These are phyloP conservation scores for Amanita rimosa DNA, from an alignment of 768 basidiomycete species.

Conservation along the genomic window DNA sequence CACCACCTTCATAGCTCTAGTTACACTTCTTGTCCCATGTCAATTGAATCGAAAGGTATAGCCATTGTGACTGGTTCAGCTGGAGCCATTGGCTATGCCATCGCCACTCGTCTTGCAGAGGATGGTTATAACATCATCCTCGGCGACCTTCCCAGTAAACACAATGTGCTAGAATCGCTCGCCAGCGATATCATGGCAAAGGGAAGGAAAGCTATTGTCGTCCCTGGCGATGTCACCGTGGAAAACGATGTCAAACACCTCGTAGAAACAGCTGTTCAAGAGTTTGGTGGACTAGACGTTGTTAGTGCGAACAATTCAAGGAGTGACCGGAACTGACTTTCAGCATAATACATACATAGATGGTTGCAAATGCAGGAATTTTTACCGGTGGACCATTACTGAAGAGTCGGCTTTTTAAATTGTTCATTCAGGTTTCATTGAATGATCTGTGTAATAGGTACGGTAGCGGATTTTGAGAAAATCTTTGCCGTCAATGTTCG, in stretches of 20 bases:
- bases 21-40: not conserved
- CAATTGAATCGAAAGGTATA: not conserved
- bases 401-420: constrained; percentile 12
- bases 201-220: constrained; percentile 12
- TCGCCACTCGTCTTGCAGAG: constrained; percentile 6
- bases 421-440: not conserved
- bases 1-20: not conserved
- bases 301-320: constrained; percentile 8
- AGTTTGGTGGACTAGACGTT: constrained; percentile 18
- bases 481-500: constrained; percentile 22
- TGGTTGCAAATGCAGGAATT: constrained; percentile 23
- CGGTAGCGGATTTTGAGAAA: constrained; percentile 19
- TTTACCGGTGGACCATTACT: constrained; percentile 11
- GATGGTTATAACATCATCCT: constrained; percentile 6
- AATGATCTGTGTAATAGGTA: constrained; percentile 9
- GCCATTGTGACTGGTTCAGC: constrained; percentile 7
- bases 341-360: constrained; percentile 14
- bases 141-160: not conserved
- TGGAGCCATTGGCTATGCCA: constrained; percentile 4
- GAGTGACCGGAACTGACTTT: not conserved
- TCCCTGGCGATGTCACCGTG: constrained; percentile 21
- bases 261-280: constrained; percentile 22
- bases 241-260: constrained; percentile 25
- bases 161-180: constrained; percentile 9
- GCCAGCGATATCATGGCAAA: constrained; percentile 11